Conservation (phyloP, 2,329 filamentous ascomycete genomes). For the Fusarium chuoi region DNA sequence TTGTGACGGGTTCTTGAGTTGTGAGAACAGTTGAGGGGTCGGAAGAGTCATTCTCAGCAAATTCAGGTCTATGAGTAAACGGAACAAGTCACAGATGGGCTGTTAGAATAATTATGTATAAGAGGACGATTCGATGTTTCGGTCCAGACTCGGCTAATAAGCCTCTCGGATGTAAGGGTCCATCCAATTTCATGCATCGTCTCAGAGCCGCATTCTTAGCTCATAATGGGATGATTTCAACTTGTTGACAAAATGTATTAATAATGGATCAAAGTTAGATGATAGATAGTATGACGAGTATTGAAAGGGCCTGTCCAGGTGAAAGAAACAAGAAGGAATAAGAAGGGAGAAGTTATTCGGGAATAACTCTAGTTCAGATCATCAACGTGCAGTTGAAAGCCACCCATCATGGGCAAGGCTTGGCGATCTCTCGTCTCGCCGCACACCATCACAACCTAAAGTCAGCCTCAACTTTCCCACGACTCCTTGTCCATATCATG, state of each 20-base stretch:
- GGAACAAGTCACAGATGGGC: slow-evolving; percentile 7
- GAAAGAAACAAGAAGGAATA: no score
- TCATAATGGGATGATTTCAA: neutral
- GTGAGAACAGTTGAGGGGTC: neutral
- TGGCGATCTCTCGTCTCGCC: slow-evolving; percentile 20
- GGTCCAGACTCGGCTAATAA: slow-evolving; percentile 43
- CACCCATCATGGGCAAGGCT: neutral
- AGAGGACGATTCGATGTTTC: slow-evolving; percentile 32
- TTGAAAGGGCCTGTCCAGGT: fast-evolving
- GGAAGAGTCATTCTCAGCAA: neutral
- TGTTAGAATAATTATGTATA: slow-evolving; percentile 1
- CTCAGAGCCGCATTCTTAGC: neutral
- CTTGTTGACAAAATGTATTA: neutral
- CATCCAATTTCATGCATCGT: slow-evolving; percentile 10
- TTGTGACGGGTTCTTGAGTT: neutral
- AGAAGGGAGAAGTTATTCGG: neutral
- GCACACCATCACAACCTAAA: slow-evolving; percentile 6
- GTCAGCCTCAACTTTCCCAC: slow-evolving; percentile 12
- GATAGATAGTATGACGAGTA: neutral
- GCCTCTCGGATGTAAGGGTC: slow-evolving; percentile 39
- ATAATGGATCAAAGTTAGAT: neutral
- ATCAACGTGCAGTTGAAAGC: neutral
- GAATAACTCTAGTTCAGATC: neutral
- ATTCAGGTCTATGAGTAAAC: neutral
- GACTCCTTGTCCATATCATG: neutral